Base-by-base conservation (phyloP, 176 grass and related monocot genomes). In the Pontederia paniculata region DNA sequence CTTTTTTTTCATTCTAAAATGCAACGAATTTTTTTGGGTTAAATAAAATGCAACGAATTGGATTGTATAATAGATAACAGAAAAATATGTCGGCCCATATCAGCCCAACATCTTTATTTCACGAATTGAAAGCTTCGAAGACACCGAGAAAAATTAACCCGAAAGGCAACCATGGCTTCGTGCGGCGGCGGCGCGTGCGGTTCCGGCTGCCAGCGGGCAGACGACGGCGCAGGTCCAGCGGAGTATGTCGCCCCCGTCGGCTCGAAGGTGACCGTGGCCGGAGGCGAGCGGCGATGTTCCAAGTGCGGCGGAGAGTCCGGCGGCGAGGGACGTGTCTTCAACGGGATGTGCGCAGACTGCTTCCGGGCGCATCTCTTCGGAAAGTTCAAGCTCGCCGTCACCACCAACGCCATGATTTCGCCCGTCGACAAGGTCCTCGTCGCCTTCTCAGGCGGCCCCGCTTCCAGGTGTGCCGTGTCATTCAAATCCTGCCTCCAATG, bases 351-450 rank as follows among this genome's bases (percentile, higher is more conserved):
- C 51, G 11, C 42, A 15, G 69, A 71, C 1, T 98, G 87, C 70
- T 82, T 98, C 63, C 74, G 77, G 10, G 65, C 77, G 2, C 66
- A 91, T 14, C 71, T 98, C 0, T 88, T 77, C 58, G 83, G 80
- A 0, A 98, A 98, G 87, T 98, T 98, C 73, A 98, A 88, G 83
- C 69, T 91, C 44, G 72, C 87, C 12, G 83, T 98, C 23, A 82
- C 78, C 12, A 74, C 83, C 69, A 98, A 84, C 78, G 83, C 86
- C 44, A 91, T 91, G 93, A 83, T 98, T 18, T 75, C 72, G 14
- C 93, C 83, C 60, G 88, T 80, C 13, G 87, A 98, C 68, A 68
- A 79, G 46, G 73, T 98, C 45, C 93, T 98, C 67, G 68, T 98
- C 23, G 93, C 93, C 69, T 91, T 84, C 83, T 98, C 93, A 43